Evolutionary conservation across 768 basidiomycete species (phyloP), one percentile per base, ranked within the genome.

Genomic region (Auriscalpium vulgare): DNA sequence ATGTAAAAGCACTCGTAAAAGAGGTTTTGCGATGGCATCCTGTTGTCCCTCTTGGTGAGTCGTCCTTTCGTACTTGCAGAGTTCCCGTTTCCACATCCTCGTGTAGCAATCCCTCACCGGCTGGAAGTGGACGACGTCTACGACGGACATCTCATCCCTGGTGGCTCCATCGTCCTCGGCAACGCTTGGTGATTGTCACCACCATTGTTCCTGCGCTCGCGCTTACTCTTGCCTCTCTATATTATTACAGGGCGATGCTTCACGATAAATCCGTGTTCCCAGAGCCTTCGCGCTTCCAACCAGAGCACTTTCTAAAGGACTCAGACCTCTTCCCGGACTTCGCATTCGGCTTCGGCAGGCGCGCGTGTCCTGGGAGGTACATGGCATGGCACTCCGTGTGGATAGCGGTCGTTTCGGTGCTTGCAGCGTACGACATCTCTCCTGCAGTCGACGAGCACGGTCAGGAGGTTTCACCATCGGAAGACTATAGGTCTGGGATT

Each of bases 11-110:
- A 2, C 37, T 67, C 37, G 59, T 58, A 50, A 52, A 60, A n/a
- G 68, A 69, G 52, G 50, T 61, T 11, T 57, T 64, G 51, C 59
- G 68, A 40, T 69, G 67, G 68, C 57, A 64, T 51, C 62, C 65
- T 19, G 63, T 65, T 17, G 61, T 59, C 2, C 66, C 66, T 2
- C 48, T 68, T 19, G 60, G 63, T 63, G 13, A 43, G 40, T 43
- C 40, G 29, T 29, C 29, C 29, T 17, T 14, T 43, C 40, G 4
- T 6, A 43, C 14, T 14, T 4, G 8, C 17, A 43, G 40, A 43
- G n/a, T 17, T 17, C 8, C 8, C 40, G 3, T 6, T 17, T 43
- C 1, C 13, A 4, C 14, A 43, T 43, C 17, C 40, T 43, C 40
- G 17, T 17, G 8, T 1, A 65, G 61, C 59, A 8, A 37, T 69